Percentiles rank a stretch among this genome's conserved stretches.
Conservation (phyloP, 2,329 filamentous ascomycete genomes). For the Aspergillus sp. region DNA sequence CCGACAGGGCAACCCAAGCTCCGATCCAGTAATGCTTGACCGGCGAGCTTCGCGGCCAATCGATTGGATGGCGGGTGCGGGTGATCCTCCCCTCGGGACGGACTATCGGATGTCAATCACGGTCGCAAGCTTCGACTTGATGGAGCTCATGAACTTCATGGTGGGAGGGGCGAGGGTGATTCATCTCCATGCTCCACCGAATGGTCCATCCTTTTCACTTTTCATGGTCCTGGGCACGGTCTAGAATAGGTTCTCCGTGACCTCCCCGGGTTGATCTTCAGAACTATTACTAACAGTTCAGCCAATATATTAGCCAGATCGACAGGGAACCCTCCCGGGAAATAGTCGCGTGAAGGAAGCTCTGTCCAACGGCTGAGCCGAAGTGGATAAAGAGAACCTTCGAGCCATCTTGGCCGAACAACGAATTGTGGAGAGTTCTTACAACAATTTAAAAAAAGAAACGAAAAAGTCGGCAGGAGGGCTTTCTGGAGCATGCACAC, state of each 20-base stretch:
- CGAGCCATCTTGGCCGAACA: conserved; percentile 4
- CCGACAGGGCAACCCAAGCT: conserved; percentile 4
- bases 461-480: too few species aligned
- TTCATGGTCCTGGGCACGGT: neutral
- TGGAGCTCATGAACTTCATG: neutral
- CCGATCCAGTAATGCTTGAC: conserved; percentile 9
- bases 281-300: conserved; percentile 1
- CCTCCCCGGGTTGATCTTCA: neutral
- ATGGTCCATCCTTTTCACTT: neutral
- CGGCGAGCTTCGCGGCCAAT: neutral
- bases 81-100: conserved; percentile 9
- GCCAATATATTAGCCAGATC: conserved; percentile 5
- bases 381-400: conserved; percentile 3
- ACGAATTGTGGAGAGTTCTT: neutral
- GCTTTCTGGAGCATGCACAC: too few species aligned
- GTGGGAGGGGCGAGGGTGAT: neutral
- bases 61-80: conserved; percentile 2
- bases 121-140: neutral
- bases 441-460: neutral
- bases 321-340: conserved; percentile 1
- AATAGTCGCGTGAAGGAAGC: neutral
- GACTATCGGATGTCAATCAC: conserved; percentile 5
- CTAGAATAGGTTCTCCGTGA: neutral
- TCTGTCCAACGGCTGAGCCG: conserved; percentile 4
- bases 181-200: neutral